Evolutionary conservation across 2,329 filamentous ascomycete genomes (phyloP), one percentile per base, ranked within the genome.

Genomic region (Exophiala sp.): DNA sequence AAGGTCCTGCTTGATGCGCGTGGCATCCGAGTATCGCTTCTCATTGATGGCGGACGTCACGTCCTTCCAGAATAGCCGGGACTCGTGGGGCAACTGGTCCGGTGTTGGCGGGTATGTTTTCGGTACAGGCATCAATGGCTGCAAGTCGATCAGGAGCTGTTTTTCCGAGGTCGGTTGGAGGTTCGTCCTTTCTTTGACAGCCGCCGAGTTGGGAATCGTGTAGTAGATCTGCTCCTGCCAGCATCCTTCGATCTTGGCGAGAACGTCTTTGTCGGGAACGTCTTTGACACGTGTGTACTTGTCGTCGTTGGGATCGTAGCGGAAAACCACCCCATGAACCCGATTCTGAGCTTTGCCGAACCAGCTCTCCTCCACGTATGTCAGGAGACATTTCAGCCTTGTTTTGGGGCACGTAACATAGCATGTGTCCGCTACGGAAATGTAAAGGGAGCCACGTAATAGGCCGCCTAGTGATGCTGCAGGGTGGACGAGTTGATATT

Each of bases 361-460:
- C 90, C 93, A 98, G 43, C 90, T 89, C 62, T 97, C 91, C 63
- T 97, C 91, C 48, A 90, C 74, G 66, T 98, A 98, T 62, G 94
- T 84, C 40, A 98, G 71, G 56, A 98, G 95, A 14, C 84, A 86
- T 72, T 97, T 97, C 59, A 95, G 80, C 64, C 83, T 85, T 1
- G 89, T 95, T 71, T 89, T 83, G n/a, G 85, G 79, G 69, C 93
- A 98, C 32, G 83, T 90, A 53, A 97, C 78, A 66, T 86, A 95
- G 62, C 88, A 93, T 57, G 83, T 79, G 62, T 98, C 93, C 40
- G 90, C 86, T 18, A 98, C 93, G 7, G 85, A 90, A 55, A 98
- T 84, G 61, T 84, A 90, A 43, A 97, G 74, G n/a, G 86, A 83
- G 19, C 93, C 93, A 58, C 90, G 79, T 39, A 98, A 71, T 46